Percentiles rank a stretch among this genome's conserved stretches.
Conservation (phyloP, 768 basidiomycete genomes). For the Austroboletus eburneus region DNA sequence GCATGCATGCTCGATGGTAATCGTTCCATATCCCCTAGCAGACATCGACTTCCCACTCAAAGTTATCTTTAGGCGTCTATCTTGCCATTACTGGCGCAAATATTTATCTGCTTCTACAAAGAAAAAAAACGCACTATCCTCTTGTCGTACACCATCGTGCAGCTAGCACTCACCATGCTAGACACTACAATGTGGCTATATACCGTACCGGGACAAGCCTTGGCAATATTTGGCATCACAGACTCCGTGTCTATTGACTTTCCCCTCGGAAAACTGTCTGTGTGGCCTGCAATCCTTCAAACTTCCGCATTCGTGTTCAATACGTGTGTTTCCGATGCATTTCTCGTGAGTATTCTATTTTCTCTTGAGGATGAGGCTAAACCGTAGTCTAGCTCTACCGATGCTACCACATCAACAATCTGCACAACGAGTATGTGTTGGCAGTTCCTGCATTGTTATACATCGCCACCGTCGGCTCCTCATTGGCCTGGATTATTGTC, state of each 20-base stretch:
- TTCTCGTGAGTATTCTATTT: not conserved
- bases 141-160: not conserved
- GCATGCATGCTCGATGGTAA: no score
- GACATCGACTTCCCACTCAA: no score
- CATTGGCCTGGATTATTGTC: conserved; percentile 16
- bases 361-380: not conserved
- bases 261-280: not conserved
- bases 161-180: not conserved
- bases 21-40: no score
- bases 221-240: not conserved
- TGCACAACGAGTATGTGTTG: not conserved
- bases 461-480: conserved; percentile 13
- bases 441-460: conserved; percentile 8
- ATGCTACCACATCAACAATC: conserved; percentile 19
- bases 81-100: no score
- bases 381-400: conserved; percentile 14
- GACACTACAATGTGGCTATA: not conserved
- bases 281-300: not conserved
- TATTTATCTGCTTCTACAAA: no score
- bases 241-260: no score
- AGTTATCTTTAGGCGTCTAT: no score
- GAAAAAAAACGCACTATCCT: no score
- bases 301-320: not conserved
- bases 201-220: not conserved
- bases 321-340: not conserved